A percentile compares a stretch with the other conserved stretches of the same genome.
phyloP scores from a whole-genome alignment of 2,329 filamentous ascomycete species.

The Colletotrichum sansevieriae region DNA sequence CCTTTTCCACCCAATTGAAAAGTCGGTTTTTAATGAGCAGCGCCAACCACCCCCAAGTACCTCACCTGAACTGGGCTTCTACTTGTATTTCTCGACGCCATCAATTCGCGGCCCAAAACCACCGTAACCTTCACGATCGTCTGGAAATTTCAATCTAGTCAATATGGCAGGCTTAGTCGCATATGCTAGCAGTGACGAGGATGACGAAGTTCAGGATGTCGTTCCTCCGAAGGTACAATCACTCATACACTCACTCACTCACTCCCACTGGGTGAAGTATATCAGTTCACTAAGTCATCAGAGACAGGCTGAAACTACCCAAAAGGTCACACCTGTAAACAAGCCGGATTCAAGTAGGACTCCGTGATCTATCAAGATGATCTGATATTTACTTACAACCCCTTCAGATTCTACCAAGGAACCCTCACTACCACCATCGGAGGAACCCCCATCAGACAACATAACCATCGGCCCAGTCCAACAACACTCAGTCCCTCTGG shows the following conservation, averaged over 20 bases:
- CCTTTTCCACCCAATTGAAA: background rate
- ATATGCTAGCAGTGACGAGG: constrained; percentile 67
- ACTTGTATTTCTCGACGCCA: background rate
- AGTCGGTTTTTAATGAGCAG: constrained; percentile 5
- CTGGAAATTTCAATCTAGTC: background rate
- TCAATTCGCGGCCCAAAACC: background rate
- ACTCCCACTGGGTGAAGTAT: background rate
- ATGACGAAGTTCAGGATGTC: constrained; percentile 51
- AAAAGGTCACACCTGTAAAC: background rate
- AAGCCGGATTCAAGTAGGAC: constrained; percentile 1
- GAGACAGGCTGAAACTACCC: constrained; percentile 6
- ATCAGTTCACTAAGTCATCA: constrained; percentile 12
- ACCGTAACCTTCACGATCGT: constrained; percentile 7
- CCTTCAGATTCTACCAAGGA: constrained; percentile 7
- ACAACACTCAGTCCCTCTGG: constrained; percentile 51
- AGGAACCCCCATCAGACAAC: constrained; percentile 18
- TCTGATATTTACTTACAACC: background rate
- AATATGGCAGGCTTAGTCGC: constrained; percentile 61
- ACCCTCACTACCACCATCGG: constrained; percentile 13
- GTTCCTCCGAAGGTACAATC: constrained; percentile 21
- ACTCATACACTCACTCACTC: background rate
- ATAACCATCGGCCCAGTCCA: constrained; percentile 48
- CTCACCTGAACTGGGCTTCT: background rate
- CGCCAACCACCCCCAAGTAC: background rate
- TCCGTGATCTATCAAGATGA: too few species aligned